These are phyloP conservation scores for Antitrichia curtipendula DNA, from an alignment of 225 moss, liverwort and hornwort species.

Conservation along the genomic window DNA sequence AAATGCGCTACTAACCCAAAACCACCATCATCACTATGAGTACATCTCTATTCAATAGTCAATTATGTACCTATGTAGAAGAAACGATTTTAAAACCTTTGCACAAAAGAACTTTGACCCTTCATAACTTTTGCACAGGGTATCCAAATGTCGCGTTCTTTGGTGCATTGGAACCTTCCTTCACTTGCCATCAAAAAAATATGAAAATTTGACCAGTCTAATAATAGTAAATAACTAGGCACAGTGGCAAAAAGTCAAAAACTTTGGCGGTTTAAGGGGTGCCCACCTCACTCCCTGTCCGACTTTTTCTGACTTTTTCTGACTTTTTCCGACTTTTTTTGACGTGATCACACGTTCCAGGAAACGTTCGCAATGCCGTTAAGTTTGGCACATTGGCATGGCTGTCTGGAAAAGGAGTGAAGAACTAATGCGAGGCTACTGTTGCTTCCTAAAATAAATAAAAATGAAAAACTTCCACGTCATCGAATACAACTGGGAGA, in stretches of 20 bases:
- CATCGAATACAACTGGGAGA: not conserved
- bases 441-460: not conserved
- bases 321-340: no score
- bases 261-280: no score
- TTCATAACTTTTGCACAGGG: not conserved
- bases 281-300: no score
- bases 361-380: not conserved
- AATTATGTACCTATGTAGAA: not conserved
- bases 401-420: not conserved
- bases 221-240: not conserved
- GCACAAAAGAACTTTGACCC: not conserved
- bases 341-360: not conserved
- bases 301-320: no score
- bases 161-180: not conserved
- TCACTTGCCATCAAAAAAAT: not conserved
- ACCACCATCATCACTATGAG: accelerated
- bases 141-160: not conserved
- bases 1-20: accelerated
- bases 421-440: not conserved
- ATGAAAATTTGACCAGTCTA: not conserved
- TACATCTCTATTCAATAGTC: not conserved
- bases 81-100: not conserved
- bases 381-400: not conserved
- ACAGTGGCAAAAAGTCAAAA: no score
- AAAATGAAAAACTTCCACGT: not conserved